These are phyloP conservation scores for Corchorus olitorius DNA, from an alignment of 345 rosid genomes.

Conservation along the genomic window DNA sequence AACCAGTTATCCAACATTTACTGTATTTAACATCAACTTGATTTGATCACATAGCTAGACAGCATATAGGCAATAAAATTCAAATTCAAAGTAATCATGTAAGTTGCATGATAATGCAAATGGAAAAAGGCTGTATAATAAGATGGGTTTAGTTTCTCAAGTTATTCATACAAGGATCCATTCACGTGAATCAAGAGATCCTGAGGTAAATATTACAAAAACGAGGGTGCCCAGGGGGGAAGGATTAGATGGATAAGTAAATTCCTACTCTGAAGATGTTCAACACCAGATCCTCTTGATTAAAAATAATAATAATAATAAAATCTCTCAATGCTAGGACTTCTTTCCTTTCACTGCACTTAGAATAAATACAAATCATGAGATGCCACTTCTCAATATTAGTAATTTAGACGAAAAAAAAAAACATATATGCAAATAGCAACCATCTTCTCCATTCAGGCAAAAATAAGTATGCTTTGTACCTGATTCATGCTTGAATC, in stretches of 20 bases:
- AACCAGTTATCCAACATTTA: neutral
- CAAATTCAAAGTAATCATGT: neutral
- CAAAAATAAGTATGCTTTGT: neutral
- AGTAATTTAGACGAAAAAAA: neutral
- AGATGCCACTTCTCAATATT: neutral
- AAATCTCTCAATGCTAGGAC: neutral
- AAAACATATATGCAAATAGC: constrained; percentile 5
- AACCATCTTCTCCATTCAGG: neutral
- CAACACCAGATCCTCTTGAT: neutral
- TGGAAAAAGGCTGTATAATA: neutral
- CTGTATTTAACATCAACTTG: neutral
- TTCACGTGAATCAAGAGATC: neutral
- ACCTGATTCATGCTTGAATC: constrained; percentile 10
- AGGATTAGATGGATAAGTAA: neutral
- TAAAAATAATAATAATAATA: neutral
- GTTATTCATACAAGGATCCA: neutral
- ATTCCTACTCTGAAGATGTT: neutral
- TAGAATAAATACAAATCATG: neutral
- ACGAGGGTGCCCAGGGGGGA: neutral
- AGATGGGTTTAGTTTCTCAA: neutral
- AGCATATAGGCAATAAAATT: neutral
- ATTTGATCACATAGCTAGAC: neutral
- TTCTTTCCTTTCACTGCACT: neutral
- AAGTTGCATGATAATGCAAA: constrained; percentile 6
- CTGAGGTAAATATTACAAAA: neutral